Evolutionary conservation across 2,329 filamentous ascomycete genomes (phyloP).

Genomic region (Saccharata proteae): DNA sequence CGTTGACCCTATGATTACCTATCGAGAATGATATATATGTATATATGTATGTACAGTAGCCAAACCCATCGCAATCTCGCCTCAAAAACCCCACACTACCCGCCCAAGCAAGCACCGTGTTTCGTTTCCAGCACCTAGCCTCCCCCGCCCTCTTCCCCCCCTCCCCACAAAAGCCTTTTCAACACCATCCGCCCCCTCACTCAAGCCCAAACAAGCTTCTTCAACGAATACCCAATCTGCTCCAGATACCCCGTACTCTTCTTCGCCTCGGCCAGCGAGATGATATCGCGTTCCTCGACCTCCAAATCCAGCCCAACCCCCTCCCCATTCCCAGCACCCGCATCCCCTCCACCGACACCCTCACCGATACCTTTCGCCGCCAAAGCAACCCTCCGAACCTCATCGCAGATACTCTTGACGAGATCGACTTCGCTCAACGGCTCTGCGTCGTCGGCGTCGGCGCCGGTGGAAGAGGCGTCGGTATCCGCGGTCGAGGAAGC

Average conservation of each 20-base stretch:
- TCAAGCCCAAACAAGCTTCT: conserved; percentile 80
- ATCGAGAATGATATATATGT: no score
- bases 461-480: no score
- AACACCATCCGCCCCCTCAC: no score
- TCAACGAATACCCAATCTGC: conserved; percentile 77
- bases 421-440: conserved; percentile 39
- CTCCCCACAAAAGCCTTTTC: no score
- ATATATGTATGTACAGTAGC: no score
- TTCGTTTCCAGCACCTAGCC: no score
- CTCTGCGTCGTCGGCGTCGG: conserved; percentile 15
- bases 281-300: conserved; percentile 56
- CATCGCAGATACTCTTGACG: conserved; percentile 55
- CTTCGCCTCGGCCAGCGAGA: conserved; percentile 73
- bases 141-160: no score
- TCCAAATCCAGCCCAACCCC: conserved; percentile 14
- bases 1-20: no score
- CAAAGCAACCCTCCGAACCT: conserved; percentile 59
- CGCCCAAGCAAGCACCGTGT: no score
- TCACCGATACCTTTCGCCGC: conserved; percentile 27
- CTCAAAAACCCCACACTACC: no score
- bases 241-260: conserved; percentile 78
- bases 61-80: no score
- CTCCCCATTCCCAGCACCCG: conserved; percentile 14
- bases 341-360: conserved; percentile 29
- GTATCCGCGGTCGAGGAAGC: conserved; percentile 10